These are phyloP conservation scores for Comarum palustre DNA, from an alignment of 306 rosid species.

Conservation along the genomic window DNA sequence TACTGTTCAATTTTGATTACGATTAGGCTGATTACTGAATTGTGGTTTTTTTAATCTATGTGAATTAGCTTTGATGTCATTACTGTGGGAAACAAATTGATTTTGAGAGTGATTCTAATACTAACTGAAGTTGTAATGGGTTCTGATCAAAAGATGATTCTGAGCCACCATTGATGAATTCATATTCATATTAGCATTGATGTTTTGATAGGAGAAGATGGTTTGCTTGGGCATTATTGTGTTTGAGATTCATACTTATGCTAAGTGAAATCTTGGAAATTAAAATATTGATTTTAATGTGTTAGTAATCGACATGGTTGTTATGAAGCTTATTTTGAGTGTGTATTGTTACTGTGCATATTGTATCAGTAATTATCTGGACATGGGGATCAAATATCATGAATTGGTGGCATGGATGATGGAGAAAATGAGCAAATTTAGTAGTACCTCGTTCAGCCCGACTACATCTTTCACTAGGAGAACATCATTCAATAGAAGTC, in stretches of 20 bases:
- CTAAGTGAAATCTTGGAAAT: not conserved
- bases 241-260: conserved; percentile 2
- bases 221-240: not conserved
- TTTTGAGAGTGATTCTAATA: too few relatives aligned
- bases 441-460: conserved; percentile 26
- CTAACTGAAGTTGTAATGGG: not conserved
- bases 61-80: too few relatives aligned
- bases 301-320: conserved; percentile 22
- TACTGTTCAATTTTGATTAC: too few relatives aligned
- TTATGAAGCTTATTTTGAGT: conserved; percentile 18
- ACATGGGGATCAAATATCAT: conserved; percentile 14
- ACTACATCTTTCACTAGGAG: conserved; percentile 27
- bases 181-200: not conserved
- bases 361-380: conserved; percentile 7
- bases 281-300: not conserved
- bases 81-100: too few relatives aligned
- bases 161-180: conserved; percentile 14
- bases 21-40: too few relatives aligned
- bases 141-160: not conserved
- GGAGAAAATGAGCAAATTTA: conserved; percentile 46
- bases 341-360: conserved; percentile 5
- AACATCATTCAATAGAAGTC: conserved; percentile 35
- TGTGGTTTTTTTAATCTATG: too few relatives aligned
- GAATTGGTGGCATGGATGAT: conserved; percentile 29
- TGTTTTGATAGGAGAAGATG: not conserved